Percentiles rank a stretch among this genome's conserved stretches.
Conservation (phyloP, 2,329 filamentous ascomycete species). For the Pseudogymnoascus sp. region DNA sequence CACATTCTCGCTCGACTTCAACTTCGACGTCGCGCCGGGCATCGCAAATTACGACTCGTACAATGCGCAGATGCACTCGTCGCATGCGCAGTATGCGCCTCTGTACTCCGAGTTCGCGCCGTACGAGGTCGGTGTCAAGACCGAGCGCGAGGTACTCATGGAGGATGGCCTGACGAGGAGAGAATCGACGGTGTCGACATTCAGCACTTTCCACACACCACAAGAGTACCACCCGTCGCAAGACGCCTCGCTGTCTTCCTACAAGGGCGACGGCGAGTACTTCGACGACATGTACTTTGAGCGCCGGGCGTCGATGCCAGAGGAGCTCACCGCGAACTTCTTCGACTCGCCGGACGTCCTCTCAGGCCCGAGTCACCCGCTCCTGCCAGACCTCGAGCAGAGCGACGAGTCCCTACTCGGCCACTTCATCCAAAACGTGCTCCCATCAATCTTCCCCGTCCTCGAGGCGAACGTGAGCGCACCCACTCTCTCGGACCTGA, state of each 20-base stretch:
- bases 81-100: slow-evolving; percentile 36
- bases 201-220: slow-evolving; percentile 81
- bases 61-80: slow-evolving; percentile 50
- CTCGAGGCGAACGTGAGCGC: slow-evolving; percentile 85
- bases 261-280: slow-evolving; percentile 60
- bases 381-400: slow-evolving; percentile 61
- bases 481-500: slow-evolving; percentile 69
- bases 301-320: slow-evolving; percentile 53
- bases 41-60: slow-evolving; percentile 53
- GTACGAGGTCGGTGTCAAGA: slow-evolving; percentile 94
- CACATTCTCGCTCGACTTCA: slow-evolving; percentile 62
- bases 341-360: slow-evolving; percentile 71
- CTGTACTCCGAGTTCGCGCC: slow-evolving; percentile 52
- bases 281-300: slow-evolving; percentile 62
- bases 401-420: slow-evolving; percentile 79
- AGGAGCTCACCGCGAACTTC: slow-evolving; percentile 69
- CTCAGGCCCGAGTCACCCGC: not conserved
- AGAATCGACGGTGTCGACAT: slow-evolving; percentile 85
- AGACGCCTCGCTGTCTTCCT: slow-evolving; percentile 56
- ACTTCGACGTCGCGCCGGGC: slow-evolving; percentile 56
- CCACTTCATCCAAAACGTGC: slow-evolving; percentile 82
- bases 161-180: slow-evolving; percentile 78
- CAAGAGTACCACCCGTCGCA: slow-evolving; percentile 43
- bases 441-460: slow-evolving; percentile 85
- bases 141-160: slow-evolving; percentile 87